These are phyloP conservation scores for Kondoa subrosea DNA, from an alignment of 768 basidiomycete species.

Conservation along the genomic window DNA sequence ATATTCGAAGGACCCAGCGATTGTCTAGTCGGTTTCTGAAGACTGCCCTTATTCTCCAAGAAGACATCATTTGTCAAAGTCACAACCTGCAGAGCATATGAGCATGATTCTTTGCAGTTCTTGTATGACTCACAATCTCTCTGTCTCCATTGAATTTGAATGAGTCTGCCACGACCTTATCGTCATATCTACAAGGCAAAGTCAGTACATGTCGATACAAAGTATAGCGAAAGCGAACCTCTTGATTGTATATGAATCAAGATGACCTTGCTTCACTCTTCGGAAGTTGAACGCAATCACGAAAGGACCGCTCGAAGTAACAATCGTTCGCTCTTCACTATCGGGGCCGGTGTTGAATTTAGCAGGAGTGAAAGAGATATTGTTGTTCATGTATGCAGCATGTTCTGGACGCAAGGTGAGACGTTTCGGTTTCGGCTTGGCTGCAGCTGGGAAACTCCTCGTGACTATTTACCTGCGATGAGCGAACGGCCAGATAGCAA, in stretches of 20 bases:
- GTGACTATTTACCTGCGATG: no score
- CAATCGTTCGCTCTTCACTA: conserved; percentile 80
- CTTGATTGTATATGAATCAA: conserved; percentile 91
- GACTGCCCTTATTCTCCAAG: conserved; percentile 79
- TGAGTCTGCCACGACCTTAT: conserved; percentile 85
- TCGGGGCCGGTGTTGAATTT: conserved; percentile 88
- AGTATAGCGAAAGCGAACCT: background rate
- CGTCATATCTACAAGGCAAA: conserved; percentile 48
- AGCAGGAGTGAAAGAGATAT: conserved; percentile 81
- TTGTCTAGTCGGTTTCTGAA: conserved; percentile 62
- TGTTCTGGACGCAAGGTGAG: conserved; percentile 80
- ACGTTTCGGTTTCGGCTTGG: conserved; percentile 78
- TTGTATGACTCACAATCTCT: conserved; percentile 56
- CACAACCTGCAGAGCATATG: conserved; percentile 50
- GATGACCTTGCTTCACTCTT: conserved; percentile 78
- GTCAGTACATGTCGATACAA: background rate
- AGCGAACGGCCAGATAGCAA: no score
- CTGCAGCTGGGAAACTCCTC: conserved; percentile 78
- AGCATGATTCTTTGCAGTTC: background rate
- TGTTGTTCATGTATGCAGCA: conserved; percentile 71
- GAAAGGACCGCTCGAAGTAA: conserved; percentile 63
- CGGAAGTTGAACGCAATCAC: conserved; percentile 71
- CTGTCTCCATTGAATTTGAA: conserved; percentile 97
- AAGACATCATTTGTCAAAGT: conserved; percentile 86
- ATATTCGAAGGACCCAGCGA: conserved; percentile 17